A percentile compares a stretch with the other conserved stretches of the same genome.
These are phyloP conservation scores for Coelastrella sp. DNA, from an alignment of 139 green algal genomes.

Conservation along the genomic window DNA sequence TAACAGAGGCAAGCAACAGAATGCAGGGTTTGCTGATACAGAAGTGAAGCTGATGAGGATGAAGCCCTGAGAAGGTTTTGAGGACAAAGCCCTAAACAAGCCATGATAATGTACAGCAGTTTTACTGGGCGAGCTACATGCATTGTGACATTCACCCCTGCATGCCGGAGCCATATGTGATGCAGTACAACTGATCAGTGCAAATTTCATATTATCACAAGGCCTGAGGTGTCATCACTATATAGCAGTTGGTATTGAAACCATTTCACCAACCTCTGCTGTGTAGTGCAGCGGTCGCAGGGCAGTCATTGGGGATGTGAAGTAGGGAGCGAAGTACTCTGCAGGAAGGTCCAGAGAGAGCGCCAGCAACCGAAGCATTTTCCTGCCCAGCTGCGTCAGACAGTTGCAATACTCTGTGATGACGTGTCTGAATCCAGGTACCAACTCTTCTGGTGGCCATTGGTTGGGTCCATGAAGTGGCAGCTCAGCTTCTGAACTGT, in stretches of 20 bases:
- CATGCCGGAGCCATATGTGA: no score
- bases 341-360: constrained; percentile 76
- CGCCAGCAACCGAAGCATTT: constrained; percentile 82
- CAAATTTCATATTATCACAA: no score
- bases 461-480: constrained; percentile 95
- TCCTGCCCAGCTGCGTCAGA: constrained; percentile 7
- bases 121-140: no score
- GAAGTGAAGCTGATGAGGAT: background rate
- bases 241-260: no score
- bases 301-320: constrained; percentile 79
- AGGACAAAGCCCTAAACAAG: background rate
- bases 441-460: constrained; percentile 60
- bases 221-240: no score
- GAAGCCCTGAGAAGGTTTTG: no score
- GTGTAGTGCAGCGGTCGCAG: constrained; percentile 93
- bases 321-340: constrained; percentile 79
- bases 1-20: background rate
- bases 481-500: constrained; percentile 61
- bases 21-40: no score
- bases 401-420: constrained; percentile 27
- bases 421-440: constrained; percentile 41
- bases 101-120: no score
- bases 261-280: constrained; percentile 46
- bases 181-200: no score
- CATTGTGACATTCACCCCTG: no score